phyloP scores from a whole-genome alignment of 169 alveolate species.

The Plasmodium inui region DNA sequence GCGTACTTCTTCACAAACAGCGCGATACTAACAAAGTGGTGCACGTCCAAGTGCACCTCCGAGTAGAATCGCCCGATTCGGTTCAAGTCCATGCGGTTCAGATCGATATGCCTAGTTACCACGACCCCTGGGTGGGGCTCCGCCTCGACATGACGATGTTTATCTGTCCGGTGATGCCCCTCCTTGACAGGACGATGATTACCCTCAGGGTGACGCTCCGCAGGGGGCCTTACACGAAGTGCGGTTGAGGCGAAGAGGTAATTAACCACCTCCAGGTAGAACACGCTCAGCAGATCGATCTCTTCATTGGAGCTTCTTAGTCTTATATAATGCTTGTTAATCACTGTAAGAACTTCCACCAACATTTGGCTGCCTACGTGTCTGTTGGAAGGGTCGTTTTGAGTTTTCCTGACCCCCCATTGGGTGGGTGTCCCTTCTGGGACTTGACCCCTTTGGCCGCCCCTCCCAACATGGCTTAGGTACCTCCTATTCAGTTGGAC shows the following conservation, averaged over 20 bases:
- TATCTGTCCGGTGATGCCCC: neutral
- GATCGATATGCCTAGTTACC: neutral
- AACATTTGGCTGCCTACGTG: conserved; percentile 10
- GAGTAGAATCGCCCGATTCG: neutral
- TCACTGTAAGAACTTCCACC: conserved; percentile 26
- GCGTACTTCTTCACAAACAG: conserved; percentile 13
- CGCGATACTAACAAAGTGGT: conserved; percentile 20
- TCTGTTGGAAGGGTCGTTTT: neutral
- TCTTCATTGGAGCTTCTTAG: neutral
- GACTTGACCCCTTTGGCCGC: neutral
- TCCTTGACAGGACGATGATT: neutral
- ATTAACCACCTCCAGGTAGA: conserved; percentile 18
- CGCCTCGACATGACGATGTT: neutral
- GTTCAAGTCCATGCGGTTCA: neutral
- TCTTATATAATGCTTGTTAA: conserved; percentile 1
- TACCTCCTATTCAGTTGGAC: neutral
- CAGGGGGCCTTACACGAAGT: neutral
- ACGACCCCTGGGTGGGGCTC: neutral
- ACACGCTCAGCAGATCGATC: neutral
- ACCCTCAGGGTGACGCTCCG: neutral
- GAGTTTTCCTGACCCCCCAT: neutral
- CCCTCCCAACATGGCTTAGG: neutral
- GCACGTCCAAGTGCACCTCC: neutral
- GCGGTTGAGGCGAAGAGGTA: neutral
- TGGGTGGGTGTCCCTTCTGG: neutral